A percentile compares a stretch with the other conserved stretches of the same genome.
These are phyloP conservation scores for Hypoxylon fragiforme DNA, from an alignment of 495 filamentous ascomycete genomes.

Conservation along the genomic window DNA sequence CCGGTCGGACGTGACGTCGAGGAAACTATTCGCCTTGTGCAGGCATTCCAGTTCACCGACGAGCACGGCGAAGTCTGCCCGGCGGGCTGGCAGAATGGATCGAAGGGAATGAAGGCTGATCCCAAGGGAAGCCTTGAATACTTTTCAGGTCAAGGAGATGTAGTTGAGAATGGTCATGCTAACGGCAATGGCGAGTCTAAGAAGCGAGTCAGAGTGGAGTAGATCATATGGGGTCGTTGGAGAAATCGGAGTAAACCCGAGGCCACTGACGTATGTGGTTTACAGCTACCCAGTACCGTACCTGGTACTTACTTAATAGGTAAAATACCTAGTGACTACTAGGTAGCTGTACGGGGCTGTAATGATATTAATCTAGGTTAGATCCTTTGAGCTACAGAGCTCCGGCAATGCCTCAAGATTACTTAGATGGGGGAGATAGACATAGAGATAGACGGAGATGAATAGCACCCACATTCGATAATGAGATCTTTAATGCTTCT, in stretches of 20 bases:
- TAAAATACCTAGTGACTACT: too few relatives aligned
- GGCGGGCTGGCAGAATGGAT: conserved; percentile 59
- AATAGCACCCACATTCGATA: too few relatives aligned
- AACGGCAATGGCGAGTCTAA: conserved; percentile 37
- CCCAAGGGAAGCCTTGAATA: conserved; percentile 53
- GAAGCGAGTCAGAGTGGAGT: conserved; percentile 31
- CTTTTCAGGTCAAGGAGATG: conserved; percentile 37
- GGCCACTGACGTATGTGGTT: conserved; percentile 19
- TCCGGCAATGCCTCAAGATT: too few relatives aligned
- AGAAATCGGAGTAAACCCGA: conserved; percentile 15
- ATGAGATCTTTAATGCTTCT: too few relatives aligned
- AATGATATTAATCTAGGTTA: too few relatives aligned
- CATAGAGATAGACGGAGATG: too few relatives aligned
- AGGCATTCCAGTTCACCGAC: conserved; percentile 64
- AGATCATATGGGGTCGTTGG: conserved; percentile 1
- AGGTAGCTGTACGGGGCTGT: too few relatives aligned
- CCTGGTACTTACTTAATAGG: too few relatives aligned
- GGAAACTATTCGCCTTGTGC: conserved; percentile 59
- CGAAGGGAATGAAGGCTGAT: conserved; percentile 56
- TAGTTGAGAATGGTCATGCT: conserved; percentile 17
- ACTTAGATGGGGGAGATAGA: too few relatives aligned
- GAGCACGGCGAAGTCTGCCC: conserved; percentile 63
- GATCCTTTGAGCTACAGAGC: too few relatives aligned
- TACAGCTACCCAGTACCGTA: too few relatives aligned
- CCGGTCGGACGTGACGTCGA: conserved; percentile 62